Evolutionary conservation across 1,284 basidiomycete species (phyloP).

Genomic region (Athelia psychrophila): DNA sequence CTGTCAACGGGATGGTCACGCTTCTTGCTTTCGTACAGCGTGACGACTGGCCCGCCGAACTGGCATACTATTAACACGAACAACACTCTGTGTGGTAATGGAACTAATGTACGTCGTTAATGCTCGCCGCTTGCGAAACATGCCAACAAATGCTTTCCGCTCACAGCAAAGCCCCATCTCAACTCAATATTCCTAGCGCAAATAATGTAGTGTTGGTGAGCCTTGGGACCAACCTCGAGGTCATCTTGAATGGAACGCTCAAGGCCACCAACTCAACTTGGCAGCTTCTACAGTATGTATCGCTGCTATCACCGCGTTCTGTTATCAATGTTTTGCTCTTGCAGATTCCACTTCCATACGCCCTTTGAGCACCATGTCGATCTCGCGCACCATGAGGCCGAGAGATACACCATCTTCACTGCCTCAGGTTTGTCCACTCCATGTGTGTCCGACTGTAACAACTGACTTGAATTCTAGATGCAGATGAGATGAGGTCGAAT

Average conservation of each 20-base stretch:
- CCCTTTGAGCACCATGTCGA: not conserved
- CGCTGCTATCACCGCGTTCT: not conserved
- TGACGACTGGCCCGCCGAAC: not conserved
- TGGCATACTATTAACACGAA: not conserved
- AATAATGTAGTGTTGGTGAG: not conserved
- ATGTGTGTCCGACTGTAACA: not conserved
- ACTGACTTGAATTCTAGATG: not conserved
- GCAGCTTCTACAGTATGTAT: not conserved
- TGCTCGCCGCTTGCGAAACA: not conserved
- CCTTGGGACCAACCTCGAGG: not conserved
- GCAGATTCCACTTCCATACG: not conserved
- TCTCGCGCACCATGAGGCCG: not conserved
- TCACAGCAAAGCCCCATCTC: not conserved
- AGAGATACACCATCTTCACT: not conserved
- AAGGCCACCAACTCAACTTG: not conserved
- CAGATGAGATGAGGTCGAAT: too few species aligned
- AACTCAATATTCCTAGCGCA: not conserved
- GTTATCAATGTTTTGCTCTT: not conserved
- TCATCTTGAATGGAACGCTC: not conserved
- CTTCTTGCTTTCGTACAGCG: not conserved
- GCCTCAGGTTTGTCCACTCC: not conserved
- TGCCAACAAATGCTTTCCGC: not conserved
- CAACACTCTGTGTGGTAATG: not conserved
- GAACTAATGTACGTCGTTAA: not conserved
- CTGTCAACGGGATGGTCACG: not conserved